phyloP scores from a whole-genome alignment of 768 basidiomycete species.

The Suillus fuscotomentosus region DNA sequence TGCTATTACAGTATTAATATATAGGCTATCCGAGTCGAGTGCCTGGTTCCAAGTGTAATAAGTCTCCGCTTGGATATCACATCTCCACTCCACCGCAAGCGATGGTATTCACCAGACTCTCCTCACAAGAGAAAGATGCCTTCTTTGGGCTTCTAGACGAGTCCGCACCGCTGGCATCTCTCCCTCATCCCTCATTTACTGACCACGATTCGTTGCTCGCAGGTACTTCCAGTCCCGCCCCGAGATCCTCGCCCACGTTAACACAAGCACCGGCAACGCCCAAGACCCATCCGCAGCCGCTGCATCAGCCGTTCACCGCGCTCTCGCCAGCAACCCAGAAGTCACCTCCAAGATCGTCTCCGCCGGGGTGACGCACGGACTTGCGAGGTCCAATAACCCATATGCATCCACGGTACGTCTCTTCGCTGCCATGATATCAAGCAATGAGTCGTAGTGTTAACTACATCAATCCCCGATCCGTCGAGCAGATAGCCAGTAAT shows the following conservation, averaged over 20 bases:
- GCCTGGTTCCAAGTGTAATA: neutral
- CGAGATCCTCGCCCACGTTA: conserved; percentile 46
- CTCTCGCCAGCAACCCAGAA: conserved; percentile 42
- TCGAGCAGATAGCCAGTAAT: conserved; percentile 31
- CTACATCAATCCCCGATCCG: neutral
- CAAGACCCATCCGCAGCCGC: conserved; percentile 24
- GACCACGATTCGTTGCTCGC: neutral
- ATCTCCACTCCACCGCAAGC: neutral
- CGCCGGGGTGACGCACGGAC: conserved; percentile 39
- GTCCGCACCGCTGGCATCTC: conserved; percentile 33
- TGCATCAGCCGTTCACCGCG: conserved; percentile 44
- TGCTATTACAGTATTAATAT: neutral
- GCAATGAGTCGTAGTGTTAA: neutral
- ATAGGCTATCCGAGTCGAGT: neutral
- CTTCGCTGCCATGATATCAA: neutral
- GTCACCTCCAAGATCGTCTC: conserved; percentile 39
- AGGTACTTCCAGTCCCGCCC: conserved; percentile 78
- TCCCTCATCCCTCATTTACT: neutral
- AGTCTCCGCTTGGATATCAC: neutral
- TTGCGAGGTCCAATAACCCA: conserved; percentile 33
- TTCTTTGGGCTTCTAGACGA: conserved; percentile 82
- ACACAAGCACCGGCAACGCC: neutral
- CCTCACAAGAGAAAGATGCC: conserved; percentile 70
- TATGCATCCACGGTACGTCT: conserved; percentile 36
- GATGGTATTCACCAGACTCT: conserved; percentile 75